Percentiles rank a stretch among this genome's conserved stretches.
Evolutionary conservation across 2,329 filamentous ascomycete genomes (phyloP).

Genomic region (Cercospora janseana): DNA sequence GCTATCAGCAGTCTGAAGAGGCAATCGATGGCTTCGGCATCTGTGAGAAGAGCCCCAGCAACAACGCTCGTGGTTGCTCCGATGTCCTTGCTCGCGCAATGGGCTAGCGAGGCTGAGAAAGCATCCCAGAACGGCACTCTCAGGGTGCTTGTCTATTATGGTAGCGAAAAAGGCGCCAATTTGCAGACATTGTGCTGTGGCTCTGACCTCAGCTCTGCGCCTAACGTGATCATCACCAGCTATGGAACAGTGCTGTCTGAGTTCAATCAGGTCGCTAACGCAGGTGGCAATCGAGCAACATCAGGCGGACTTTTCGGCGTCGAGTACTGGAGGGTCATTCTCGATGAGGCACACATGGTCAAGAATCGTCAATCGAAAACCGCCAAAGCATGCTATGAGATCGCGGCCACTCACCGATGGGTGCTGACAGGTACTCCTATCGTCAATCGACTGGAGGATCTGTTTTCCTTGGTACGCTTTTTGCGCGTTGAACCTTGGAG

Average conservation of each 20-base stretch:
- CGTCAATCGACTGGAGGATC: constrained; percentile 89
- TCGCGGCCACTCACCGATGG: constrained; percentile 84
- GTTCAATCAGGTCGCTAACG: constrained; percentile 66
- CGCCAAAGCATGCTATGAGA: constrained; percentile 88
- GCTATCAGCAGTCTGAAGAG: constrained; percentile 63
- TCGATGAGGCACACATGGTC: constrained; percentile 93
- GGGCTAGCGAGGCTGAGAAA: constrained; percentile 92
- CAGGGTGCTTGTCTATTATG: constrained; percentile 88
- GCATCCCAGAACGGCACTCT: constrained; percentile 81
- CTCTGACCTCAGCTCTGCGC: constrained; percentile 70
- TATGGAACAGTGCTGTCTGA: constrained; percentile 92
- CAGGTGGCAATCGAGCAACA: constrained; percentile 60
- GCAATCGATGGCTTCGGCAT: constrained; percentile 56
- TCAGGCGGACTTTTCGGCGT: constrained; percentile 74
- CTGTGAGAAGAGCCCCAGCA: constrained; percentile 69
- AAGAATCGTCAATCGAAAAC: constrained; percentile 87
- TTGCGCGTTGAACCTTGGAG: constrained; percentile 95
- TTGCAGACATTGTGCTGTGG: constrained; percentile 75
- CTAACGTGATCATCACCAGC: constrained; percentile 90
- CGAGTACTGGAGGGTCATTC: constrained; percentile 89
- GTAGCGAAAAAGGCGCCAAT: constrained; percentile 76
- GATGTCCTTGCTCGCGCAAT: constrained; percentile 94
- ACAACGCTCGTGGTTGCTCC: constrained; percentile 95
- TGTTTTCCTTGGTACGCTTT: constrained; percentile 91
- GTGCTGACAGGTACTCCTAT: constrained; percentile 93